Evolutionary conservation across 2,329 filamentous ascomycete genomes (phyloP).

Genomic region (Paradendryphiella salina): DNA sequence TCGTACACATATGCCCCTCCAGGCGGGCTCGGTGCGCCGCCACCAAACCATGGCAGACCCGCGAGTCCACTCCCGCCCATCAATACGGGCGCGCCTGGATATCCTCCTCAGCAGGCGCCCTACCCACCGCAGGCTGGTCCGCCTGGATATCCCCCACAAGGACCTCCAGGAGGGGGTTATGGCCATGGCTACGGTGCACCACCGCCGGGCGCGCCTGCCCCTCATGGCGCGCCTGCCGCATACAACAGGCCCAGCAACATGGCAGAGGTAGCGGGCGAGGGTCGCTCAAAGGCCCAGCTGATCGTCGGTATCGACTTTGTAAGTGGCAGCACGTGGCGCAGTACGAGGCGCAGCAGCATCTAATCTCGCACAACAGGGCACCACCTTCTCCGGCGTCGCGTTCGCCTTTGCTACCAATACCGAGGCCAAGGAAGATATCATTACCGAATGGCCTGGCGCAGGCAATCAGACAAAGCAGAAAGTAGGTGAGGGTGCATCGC

Average conservation of each 20-base stretch:
- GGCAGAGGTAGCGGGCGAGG: slow-evolving; percentile 81
- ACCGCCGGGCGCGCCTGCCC: slow-evolving; percentile 33
- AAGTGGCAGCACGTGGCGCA: slow-evolving; percentile 34
- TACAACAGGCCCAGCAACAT: slow-evolving; percentile 42
- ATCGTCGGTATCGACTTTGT: slow-evolving; percentile 99
- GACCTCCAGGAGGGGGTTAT: slow-evolving; percentile 36
- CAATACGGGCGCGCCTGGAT: slow-evolving; percentile 56
- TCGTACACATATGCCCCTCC: slow-evolving; percentile 62
- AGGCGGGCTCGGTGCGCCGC: slow-evolving; percentile 44
- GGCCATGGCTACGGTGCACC: slow-evolving; percentile 36
- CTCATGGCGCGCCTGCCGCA: slow-evolving; percentile 38
- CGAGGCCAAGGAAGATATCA: slow-evolving; percentile 97
- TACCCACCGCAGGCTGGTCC: slow-evolving; percentile 48
- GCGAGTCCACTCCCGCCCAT: slow-evolving; percentile 61
- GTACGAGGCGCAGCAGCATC: slow-evolving; percentile 38
- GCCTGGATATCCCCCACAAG: slow-evolving; percentile 49
- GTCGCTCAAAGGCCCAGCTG: slow-evolving; percentile 90
- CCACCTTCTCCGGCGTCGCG: slow-evolving; percentile 95
- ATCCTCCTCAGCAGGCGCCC: slow-evolving; percentile 47
- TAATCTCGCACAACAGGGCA: slow-evolving; percentile 64
- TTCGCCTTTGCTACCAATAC: slow-evolving; percentile 94
- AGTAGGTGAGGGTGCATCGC: slow-evolving; percentile 55
- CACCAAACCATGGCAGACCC: slow-evolving; percentile 50
- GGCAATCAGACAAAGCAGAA: slow-evolving; percentile 99
- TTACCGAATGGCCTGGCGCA: slow-evolving; percentile 97